These are phyloP conservation scores for Termitomyces sp. DNA, from an alignment of 768 basidiomycete genomes.

Conservation along the genomic window DNA sequence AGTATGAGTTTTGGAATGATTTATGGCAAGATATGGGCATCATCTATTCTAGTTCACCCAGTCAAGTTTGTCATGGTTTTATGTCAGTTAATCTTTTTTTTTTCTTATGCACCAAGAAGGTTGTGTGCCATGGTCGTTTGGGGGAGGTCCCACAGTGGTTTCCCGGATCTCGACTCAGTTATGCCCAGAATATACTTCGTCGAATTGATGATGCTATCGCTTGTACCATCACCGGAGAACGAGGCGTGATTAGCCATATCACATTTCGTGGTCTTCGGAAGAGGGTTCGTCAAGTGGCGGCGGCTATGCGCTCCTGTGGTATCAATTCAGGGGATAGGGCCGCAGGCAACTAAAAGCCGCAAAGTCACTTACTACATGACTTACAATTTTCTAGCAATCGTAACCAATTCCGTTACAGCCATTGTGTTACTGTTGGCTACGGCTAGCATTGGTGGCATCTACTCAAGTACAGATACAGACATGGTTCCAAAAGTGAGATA, in stretches of 20 bases:
- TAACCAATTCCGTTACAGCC: constrained; percentile 57
- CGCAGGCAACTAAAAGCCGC: constrained; percentile 42
- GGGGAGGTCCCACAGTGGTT: constrained; percentile 65
- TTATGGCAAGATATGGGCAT: constrained; percentile 61
- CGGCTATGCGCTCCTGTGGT: constrained; percentile 53
- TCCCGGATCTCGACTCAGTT: constrained; percentile 60
- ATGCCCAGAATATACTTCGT: constrained; percentile 64
- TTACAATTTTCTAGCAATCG: constrained; percentile 43
- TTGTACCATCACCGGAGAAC: constrained; percentile 53
- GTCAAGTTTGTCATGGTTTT: constrained; percentile 2
- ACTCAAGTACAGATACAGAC: constrained; percentile 66
- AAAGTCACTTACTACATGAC: not conserved
- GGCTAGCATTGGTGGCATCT: constrained; percentile 63
- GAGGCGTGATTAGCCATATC: constrained; percentile 41
- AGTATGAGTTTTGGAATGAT: constrained; percentile 65
- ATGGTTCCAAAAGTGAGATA: constrained; percentile 56
- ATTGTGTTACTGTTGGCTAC: constrained; percentile 62
- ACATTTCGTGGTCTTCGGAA: constrained; percentile 50
- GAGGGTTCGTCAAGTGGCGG: constrained; percentile 53
- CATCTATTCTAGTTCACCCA: constrained; percentile 50
- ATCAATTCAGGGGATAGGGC: constrained; percentile 58
- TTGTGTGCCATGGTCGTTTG: constrained; percentile 39
- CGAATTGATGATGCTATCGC: constrained; percentile 57
- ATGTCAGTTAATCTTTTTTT: not conserved
- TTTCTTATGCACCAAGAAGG: constrained; percentile 20